Percentiles rank a stretch among this genome's conserved stretches.
Evolutionary conservation across 108 stramenopile genomes (phyloP).

Genomic region (Stephanodiscus triporus): DNA sequence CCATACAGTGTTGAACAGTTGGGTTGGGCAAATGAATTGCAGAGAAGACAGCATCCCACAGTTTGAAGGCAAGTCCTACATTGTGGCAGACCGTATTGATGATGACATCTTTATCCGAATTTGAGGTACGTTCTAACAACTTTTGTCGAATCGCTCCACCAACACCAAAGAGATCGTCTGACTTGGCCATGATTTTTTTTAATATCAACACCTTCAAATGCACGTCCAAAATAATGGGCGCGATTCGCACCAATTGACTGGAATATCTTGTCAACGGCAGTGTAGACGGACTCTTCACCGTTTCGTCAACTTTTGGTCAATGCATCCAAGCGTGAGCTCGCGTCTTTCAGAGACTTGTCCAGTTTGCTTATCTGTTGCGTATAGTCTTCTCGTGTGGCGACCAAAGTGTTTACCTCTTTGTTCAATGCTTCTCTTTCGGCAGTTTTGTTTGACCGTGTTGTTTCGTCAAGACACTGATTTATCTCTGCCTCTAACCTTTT

Average conservation of each 20-base stretch:
- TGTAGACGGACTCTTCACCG: conserved; percentile 4
- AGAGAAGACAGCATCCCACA: neutral
- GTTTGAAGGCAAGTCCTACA: neutral
- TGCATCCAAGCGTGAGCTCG: neutral
- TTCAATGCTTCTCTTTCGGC: neutral
- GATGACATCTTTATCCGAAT: neutral
- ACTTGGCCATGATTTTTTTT: neutral
- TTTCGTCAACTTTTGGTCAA: neutral
- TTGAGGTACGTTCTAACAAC: neutral
- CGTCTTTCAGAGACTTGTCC: neutral
- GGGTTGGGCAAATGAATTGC: neutral
- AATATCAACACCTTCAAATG: conserved; percentile 5
- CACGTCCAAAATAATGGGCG: neutral
- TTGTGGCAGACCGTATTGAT: neutral
- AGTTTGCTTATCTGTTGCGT: neutral
- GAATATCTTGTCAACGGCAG: neutral
- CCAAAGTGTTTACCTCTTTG: neutral
- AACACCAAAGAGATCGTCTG: conserved; percentile 4
- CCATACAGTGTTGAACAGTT: neutral
- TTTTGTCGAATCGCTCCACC: neutral
- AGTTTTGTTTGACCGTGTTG: neutral
- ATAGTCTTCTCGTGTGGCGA: neutral
- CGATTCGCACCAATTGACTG: neutral
- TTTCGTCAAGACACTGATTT: neutral
- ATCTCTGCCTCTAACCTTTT: neutral